Evolutionary conservation across 331 rosid species (phyloP), one percentile per base, ranked within the genome.

Genomic region (Arachis monticola): DNA sequence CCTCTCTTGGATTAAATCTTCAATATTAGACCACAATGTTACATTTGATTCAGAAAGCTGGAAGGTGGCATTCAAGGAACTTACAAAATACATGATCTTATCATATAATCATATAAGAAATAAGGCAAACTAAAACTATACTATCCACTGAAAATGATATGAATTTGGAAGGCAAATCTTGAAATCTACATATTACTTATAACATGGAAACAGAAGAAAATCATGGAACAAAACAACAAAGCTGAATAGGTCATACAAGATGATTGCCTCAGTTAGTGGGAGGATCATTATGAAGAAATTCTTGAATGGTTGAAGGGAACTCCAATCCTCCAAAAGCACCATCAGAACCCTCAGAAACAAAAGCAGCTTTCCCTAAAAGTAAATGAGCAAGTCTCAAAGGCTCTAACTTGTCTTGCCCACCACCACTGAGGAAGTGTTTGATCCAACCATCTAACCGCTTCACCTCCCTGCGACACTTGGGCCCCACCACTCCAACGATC

Each of bases 391-490:
- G 80, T 55, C 98, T 88, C 30, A 93, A 85, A 5, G 94, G 94
- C 76, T 93, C 97, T 56, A 63, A 77, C 73, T 76, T 88, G 62
- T 85, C 87, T 74, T 74, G 81, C 9, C 81, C 90, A 69, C 72
- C 83, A 12, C 86, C 84, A 85, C 79, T 83, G 77, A 80, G 0
- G 13, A 88, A 91, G 78, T 80, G 85, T 14, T 87, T 67, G 56
- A 93, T 93, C 96, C 98, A 91, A 64, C 90, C 90, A 75, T 88
- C 83, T 70, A 93, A 74, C 79, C 98, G 88, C 88, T 81, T 66
- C 70, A 76, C 76, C 80, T 93, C 97, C 82, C 84, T 87, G 77
- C 67, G 69, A 67, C 97, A 93, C 86, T 86, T 93, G 3, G 97
- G 97, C 45, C 97, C 98, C 61, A 84, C 86, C 70, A 89, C 74